These are phyloP conservation scores for Acacia confusa DNA, from an alignment of 306 rosid species.

Conservation along the genomic window DNA sequence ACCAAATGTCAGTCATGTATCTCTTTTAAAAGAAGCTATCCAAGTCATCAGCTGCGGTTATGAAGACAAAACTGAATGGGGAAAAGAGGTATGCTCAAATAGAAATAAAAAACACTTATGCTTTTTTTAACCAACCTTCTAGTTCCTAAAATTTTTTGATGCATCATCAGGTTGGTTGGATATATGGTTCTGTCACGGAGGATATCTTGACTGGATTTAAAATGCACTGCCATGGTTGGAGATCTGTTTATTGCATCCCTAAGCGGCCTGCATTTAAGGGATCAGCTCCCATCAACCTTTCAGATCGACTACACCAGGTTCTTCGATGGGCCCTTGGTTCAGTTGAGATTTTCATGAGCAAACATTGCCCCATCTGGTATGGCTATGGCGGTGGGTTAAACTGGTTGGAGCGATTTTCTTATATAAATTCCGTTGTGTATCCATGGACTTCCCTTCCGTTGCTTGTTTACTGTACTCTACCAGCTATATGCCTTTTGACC, in stretches of 20 bases:
- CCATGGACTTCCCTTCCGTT: constrained; percentile 92
- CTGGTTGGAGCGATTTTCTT: constrained; percentile 80
- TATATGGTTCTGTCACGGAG: constrained; percentile 97
- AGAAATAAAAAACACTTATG: neutral
- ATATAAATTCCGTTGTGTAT: constrained; percentile 87
- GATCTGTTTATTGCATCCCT: constrained; percentile 95
- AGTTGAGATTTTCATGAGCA: constrained; percentile 92
- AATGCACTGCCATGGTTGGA: constrained; percentile 99
- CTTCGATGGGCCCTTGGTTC: constrained; percentile 98
- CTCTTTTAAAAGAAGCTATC: constrained; percentile 86
- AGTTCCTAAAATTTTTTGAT: constrained; percentile 30
- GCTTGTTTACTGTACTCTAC: constrained; percentile 85
- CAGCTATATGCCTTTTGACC: constrained; percentile 92
- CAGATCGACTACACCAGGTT: constrained; percentile 96
- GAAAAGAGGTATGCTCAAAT: constrained; percentile 71
- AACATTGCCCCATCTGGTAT: constrained; percentile 93
- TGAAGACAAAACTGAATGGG: constrained; percentile 98
- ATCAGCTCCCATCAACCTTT: constrained; percentile 93
- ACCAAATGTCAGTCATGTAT: constrained; percentile 65
- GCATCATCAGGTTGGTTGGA: constrained; percentile 84
- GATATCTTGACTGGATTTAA: constrained; percentile 98
- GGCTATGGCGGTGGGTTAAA: constrained; percentile 94
- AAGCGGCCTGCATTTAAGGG: constrained; percentile 92
- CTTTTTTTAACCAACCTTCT: neutral
- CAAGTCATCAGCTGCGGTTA: constrained; percentile 98